These are phyloP conservation scores for Coffea canephora DNA, from an alignment of 257 asterid species.

Conservation along the genomic window DNA sequence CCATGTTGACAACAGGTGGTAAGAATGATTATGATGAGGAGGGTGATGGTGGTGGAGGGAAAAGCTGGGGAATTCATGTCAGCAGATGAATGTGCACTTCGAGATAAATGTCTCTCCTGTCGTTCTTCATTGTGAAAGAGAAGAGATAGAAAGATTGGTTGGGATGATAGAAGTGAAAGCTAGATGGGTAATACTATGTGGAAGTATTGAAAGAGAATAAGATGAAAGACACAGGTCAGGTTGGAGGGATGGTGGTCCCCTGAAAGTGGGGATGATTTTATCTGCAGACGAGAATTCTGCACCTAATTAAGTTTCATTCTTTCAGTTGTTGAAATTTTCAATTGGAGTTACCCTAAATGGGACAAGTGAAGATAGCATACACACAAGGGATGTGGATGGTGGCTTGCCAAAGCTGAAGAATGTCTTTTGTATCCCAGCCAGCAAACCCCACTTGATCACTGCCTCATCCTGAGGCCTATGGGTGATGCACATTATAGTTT, in stretches of 20 bases:
- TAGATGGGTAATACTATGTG: background rate
- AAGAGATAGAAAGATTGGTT: background rate
- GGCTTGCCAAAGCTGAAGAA: background rate
- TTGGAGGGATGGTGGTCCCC: background rate
- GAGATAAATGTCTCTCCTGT: background rate
- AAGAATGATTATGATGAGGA: background rate
- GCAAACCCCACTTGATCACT: background rate
- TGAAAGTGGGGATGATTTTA: background rate
- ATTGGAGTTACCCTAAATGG: background rate
- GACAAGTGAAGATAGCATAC: background rate
- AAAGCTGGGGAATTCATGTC: constrained; percentile 11
- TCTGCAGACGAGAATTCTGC: background rate
- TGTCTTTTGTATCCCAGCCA: background rate
- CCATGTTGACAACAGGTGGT: background rate
- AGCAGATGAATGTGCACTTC: background rate
- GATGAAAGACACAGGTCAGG: background rate
- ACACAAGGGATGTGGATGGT: background rate
- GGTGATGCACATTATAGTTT: background rate
- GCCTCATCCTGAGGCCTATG: background rate
- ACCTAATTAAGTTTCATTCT: background rate
- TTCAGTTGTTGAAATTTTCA: background rate
- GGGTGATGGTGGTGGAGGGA: background rate
- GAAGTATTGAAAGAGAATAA: background rate
- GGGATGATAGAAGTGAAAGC: background rate
- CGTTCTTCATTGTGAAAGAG: background rate